Conservation (phyloP, 352 stramenopile genomes). For the Globisporangium abappressorium region DNA sequence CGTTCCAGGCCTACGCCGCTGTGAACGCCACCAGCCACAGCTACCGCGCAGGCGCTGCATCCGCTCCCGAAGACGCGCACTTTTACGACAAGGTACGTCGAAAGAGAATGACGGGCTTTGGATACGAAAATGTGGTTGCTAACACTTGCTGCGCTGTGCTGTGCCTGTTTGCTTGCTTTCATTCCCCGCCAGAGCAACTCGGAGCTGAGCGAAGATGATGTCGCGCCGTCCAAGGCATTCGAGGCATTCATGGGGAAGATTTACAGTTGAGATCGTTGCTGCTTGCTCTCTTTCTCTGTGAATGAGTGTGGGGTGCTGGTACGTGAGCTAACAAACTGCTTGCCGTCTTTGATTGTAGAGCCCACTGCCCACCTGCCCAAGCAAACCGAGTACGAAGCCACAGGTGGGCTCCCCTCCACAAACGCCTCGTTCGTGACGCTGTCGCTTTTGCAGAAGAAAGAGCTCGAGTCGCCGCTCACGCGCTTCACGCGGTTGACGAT, state of each 20-base stretch:
- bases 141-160: not conserved
- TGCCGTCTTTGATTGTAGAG: constrained; percentile 27
- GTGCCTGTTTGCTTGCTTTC: not conserved
- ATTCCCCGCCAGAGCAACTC: constrained; percentile 29
- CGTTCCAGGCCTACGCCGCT: constrained; percentile 57
- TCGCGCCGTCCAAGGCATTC: constrained; percentile 56
- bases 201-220: constrained; percentile 58
- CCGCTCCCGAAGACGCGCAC: constrained; percentile 36
- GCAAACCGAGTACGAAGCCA: constrained; percentile 55
- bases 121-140: not conserved
- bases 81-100: constrained; percentile 54
- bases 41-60: constrained; percentile 12
- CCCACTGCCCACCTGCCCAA: constrained; percentile 32
- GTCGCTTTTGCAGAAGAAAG: constrained; percentile 15
- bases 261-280: constrained; percentile 47
- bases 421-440: not conserved
- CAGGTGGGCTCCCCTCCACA: constrained; percentile 5
- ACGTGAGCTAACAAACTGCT: not conserved
- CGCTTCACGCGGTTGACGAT: constrained; percentile 66
- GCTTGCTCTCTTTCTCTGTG: not conserved
- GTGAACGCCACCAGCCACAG: constrained; percentile 24
- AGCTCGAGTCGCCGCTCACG: constrained; percentile 65
- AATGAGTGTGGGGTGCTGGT: not conserved
- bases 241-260: constrained; percentile 84
- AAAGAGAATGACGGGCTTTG: not conserved